Evolutionary conservation across 805 yeast genomes (phyloP).

Genomic region (Metschnikowia dekortorum): DNA sequence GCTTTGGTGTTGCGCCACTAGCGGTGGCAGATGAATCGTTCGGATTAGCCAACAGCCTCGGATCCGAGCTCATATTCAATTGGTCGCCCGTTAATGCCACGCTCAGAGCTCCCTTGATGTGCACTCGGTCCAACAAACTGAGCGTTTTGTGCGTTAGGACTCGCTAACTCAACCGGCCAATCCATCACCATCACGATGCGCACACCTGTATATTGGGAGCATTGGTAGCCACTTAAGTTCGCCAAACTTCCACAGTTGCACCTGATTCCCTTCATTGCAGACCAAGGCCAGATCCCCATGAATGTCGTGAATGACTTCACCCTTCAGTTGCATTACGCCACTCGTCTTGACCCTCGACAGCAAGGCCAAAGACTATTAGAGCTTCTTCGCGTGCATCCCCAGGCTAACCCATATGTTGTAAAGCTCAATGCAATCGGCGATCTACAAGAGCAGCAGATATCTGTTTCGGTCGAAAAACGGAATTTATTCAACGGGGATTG

Average conservation of each 20-base stretch:
- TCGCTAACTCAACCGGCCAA: not conserved
- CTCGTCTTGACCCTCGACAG: constrained; percentile 18
- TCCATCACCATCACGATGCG: constrained; percentile 2
- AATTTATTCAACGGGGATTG: constrained; percentile 33
- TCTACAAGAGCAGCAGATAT: constrained; percentile 14
- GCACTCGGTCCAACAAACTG: not conserved
- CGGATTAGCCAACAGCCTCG: not conserved
- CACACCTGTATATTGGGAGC: constrained; percentile 1
- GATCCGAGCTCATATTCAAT: not conserved
- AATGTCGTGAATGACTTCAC: constrained; percentile 19
- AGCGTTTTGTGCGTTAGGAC: not conserved
- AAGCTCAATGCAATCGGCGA: constrained; percentile 20
- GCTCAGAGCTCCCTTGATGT: not conserved
- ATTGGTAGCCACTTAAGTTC: not conserved
- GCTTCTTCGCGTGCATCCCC: constrained; percentile 24
- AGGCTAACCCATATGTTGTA: constrained; percentile 23
- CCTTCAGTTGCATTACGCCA: constrained; percentile 30
- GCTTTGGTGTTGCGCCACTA: not conserved
- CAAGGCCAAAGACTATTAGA: constrained; percentile 19
- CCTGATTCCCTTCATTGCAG: not conserved
- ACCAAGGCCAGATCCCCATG: constrained; percentile 11
- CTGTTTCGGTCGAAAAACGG: constrained; percentile 20
- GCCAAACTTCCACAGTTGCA: not conserved
- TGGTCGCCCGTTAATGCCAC: not conserved
- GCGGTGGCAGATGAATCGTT: not conserved